A percentile compares a stretch with the other conserved stretches of the same genome.
phyloP scores from a whole-genome alignment of 495 filamentous ascomycete genomes.

The Thermochaetoides thermophila region DNA sequence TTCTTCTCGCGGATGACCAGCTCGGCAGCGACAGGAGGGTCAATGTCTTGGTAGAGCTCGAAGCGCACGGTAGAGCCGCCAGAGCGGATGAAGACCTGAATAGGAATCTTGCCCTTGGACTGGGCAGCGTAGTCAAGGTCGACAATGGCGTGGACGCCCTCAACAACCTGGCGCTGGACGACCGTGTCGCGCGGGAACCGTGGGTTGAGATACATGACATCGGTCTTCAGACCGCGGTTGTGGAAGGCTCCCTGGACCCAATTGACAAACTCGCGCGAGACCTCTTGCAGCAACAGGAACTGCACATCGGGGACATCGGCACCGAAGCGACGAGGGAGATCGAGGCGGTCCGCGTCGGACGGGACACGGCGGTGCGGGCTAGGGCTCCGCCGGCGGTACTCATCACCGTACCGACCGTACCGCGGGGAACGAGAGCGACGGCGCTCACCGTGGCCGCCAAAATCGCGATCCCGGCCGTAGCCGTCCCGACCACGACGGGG shows the following conservation, averaged over 20 bases:
- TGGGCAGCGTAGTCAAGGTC: slow-evolving; percentile 57
- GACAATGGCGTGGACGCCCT: slow-evolving; percentile 77
- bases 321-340: slow-evolving; percentile 58
- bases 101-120: slow-evolving; percentile 49
- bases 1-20: slow-evolving; percentile 62
- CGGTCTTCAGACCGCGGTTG: slow-evolving; percentile 51
- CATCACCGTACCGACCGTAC: slow-evolving; percentile 25
- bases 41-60: slow-evolving; percentile 71
- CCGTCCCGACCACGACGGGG: slow-evolving; percentile 35
- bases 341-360: slow-evolving; percentile 45
- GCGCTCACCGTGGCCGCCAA: slow-evolving; percentile 23
- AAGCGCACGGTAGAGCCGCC: slow-evolving; percentile 54
- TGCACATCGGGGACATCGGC: slow-evolving; percentile 83
- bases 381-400: slow-evolving; percentile 48
- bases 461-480: slow-evolving; percentile 23
- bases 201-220: slow-evolving; percentile 64
- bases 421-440: slow-evolving; percentile 46
- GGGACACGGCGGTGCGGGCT: slow-evolving; percentile 43
- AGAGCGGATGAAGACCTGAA: slow-evolving; percentile 77
- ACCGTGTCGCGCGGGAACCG: slow-evolving; percentile 62
- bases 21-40: slow-evolving; percentile 60
- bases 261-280: slow-evolving; percentile 64
- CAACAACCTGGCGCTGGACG: slow-evolving; percentile 69
- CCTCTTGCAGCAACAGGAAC: slow-evolving; percentile 63
- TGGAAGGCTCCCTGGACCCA: slow-evolving; percentile 69